Base-by-base conservation (phyloP, 2,329 filamentous ascomycete genomes). In the Phaeosphaeriaceae sp. region DNA sequence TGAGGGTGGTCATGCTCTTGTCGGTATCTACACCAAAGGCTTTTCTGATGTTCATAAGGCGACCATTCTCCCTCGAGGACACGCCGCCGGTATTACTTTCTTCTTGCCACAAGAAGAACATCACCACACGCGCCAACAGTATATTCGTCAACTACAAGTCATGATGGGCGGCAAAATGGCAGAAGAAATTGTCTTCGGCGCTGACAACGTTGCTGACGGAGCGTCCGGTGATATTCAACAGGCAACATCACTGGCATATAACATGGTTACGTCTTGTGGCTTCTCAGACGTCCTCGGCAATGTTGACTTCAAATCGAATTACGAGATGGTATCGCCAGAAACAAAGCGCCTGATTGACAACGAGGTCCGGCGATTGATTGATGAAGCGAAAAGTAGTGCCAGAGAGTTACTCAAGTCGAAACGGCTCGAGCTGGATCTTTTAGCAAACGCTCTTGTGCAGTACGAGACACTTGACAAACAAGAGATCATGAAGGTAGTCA, bases 1-100 rank as follows among this genome's bases (percentile, higher is more conserved):
- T 68, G 94, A 99, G 77, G 95, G 93, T 47, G 94, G 94, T 2
- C 94, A 99, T 73, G 92, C 94, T 7, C 83, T 99, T 13, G 90
- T 97, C 50, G 88, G 88, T 47, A 86, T 97, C 66, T 92, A 93
- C 61, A 90, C 87, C 11, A 86, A 88, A 52, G 85, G 84, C 30
- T 84, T 88, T 43, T 87, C 83, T 56, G 89, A 88, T 26, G 81
- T 99, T 1, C 97, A 99, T 82, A 99, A 99, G 77, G 92, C 96
- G 41, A 99, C 94, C 1, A 95, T 99, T 63, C 88, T 99, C 65
- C 92, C 94, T 44, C 88, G 95, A 65, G 94, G 94, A 9, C 86
- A 87, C 64, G 85, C 89, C 18, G 81, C 97, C 6, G 94, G 94
- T 52, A 85, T 96, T 56, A 99, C 94, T 0, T 89, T 89, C 57